phyloP scores from a whole-genome alignment of 805 yeast genomes.

The Myxozyma neotropica region DNA sequence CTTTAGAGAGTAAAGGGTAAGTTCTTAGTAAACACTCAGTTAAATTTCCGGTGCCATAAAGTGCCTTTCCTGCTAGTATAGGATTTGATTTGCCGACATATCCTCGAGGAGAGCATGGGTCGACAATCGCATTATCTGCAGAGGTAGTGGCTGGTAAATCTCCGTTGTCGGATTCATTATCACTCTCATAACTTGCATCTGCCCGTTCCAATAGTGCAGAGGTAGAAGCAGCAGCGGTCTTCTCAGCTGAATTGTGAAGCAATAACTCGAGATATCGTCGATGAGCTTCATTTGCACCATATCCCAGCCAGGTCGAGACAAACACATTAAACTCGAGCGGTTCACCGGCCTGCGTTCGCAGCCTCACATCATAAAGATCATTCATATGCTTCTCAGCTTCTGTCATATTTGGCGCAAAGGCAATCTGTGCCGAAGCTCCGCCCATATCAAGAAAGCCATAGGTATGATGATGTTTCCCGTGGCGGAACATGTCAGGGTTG shows the following conservation, averaged over 20 bases:
- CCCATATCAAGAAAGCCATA: constrained; percentile 99
- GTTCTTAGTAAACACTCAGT: constrained; percentile 69
- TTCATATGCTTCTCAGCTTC: constrained; percentile 68
- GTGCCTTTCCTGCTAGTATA: constrained; percentile 36
- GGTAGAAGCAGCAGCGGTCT: too few species aligned
- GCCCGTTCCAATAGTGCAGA: constrained; percentile 1
- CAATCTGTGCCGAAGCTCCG: constrained; percentile 95
- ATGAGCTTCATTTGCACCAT: constrained; percentile 95
- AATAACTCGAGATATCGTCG: constrained; percentile 56
- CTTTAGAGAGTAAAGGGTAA: constrained; percentile 75
- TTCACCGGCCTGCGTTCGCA: constrained; percentile 72
- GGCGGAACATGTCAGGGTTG: constrained; percentile 40
- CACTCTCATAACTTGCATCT: constrained; percentile 13
- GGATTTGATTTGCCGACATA: constrained; percentile 42
- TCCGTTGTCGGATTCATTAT: constrained; percentile 25
- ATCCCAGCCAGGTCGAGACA: constrained; percentile 96
- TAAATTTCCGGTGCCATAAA: constrained; percentile 79
- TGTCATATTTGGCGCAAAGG: constrained; percentile 76
- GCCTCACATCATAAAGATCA: constrained; percentile 66
- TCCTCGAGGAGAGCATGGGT: constrained; percentile 52
- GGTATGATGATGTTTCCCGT: constrained; percentile 52
- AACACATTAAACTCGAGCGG: constrained; percentile 79
- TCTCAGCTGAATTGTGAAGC: constrained; percentile 8
- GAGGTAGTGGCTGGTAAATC: background rate
- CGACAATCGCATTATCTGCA: constrained; percentile 17